Base-by-base conservation (phyloP, 805 yeast genomes). In the Wickerhamomyces kurtzmanii region DNA sequence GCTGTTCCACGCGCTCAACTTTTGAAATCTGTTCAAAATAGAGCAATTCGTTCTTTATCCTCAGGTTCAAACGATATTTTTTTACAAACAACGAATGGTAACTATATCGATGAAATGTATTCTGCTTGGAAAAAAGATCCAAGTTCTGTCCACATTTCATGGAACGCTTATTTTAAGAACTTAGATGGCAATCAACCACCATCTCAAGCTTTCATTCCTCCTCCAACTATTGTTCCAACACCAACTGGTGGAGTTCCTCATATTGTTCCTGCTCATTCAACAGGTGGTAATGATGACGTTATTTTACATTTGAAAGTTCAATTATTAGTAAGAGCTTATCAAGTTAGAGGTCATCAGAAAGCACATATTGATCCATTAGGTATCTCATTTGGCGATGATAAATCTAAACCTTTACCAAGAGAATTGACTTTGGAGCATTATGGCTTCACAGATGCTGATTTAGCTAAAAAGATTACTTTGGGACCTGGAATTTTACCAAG, bases 401-500 rank as follows among this genome's bases (percentile, higher is more conserved):
- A 58, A 35, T 38, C 51, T 9, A 54, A 59, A 29, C 62, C 67
- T 12, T 38, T 68, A 24, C 96, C 98, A 38, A 75, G 68, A 49
- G 98, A 91, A 62, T 68, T 91, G 52, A 84, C 95, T 27, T 64
- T 86, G 36, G 96, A 86, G 40, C 82, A 83, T 62, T 91, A 91
- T 53, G 93, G 91, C 19, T 89, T 89, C 67, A 67, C 87, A 26
- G 89, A 83, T 34, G 73, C 76, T 29, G 98, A 91, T 55, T 59
- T 91, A 46, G 74, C 79, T 46, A 79, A 71, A 51, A 78, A 75
- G 50, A 81, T 89, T 60, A 78, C 86, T 32, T 69, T 91, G 40
- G 99, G 99, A 32, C 97, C 98, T 23, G 99, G 99, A 57, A 89
- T 91, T 45, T 63, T 91, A 51, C 96, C 96, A 30, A 73, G 94